Conservation (phyloP, 768 basidiomycete species). For the Leccinum variicolor region DNA sequence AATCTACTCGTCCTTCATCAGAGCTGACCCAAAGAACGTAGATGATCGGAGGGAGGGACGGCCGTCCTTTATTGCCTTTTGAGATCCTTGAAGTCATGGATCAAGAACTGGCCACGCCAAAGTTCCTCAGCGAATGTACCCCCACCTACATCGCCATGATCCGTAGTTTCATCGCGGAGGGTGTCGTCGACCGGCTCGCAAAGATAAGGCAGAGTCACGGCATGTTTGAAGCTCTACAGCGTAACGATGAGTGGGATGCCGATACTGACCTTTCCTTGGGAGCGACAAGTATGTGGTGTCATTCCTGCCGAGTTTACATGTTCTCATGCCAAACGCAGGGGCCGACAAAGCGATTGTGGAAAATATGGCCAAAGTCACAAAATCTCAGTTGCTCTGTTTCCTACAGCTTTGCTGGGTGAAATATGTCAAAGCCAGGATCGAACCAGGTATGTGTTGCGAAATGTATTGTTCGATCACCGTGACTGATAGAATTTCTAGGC, state of each 20-base stretch:
- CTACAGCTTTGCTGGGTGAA: constrained; percentile 86
- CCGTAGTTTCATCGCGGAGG: constrained; percentile 64
- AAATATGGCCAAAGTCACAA: constrained; percentile 87
- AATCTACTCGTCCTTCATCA: background rate
- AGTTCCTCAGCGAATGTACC: constrained; percentile 70
- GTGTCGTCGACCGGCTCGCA: constrained; percentile 65
- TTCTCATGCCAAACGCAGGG: constrained; percentile 34
- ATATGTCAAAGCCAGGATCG: constrained; percentile 94
- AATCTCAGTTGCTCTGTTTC: constrained; percentile 74
- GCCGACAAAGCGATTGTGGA: constrained; percentile 76
- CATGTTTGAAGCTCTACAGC: constrained; percentile 80
- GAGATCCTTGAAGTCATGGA: constrained; percentile 78
- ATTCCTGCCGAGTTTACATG: background rate
- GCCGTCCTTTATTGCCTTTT: constrained; percentile 75
- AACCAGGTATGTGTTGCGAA: constrained; percentile 61
- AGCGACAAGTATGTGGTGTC: constrained; percentile 54
- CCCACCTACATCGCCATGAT: constrained; percentile 66
- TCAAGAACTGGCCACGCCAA: constrained; percentile 50
- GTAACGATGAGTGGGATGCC: constrained; percentile 72
- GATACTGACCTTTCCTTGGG: constrained; percentile 74
- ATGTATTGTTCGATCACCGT: background rate
- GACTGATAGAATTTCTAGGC: constrained; percentile 40
- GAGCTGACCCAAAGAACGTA: constrained; percentile 25
- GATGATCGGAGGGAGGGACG: constrained; percentile 60
- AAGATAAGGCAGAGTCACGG: constrained; percentile 65